These are phyloP conservation scores for Salvia sclarea DNA, from an alignment of 305 asterid genomes.

Conservation along the genomic window DNA sequence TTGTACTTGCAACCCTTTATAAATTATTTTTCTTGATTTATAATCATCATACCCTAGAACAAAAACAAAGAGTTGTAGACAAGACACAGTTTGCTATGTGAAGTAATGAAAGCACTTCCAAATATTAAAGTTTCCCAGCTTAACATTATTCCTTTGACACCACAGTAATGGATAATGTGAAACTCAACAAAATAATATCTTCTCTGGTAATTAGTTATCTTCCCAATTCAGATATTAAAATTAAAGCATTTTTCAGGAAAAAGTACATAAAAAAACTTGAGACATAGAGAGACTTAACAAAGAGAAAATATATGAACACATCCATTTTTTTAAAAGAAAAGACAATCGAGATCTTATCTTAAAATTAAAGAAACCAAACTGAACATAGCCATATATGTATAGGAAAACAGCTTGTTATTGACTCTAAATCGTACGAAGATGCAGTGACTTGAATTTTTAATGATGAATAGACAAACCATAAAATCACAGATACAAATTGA, in stretches of 20 bases:
- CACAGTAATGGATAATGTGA: too few relatives aligned
- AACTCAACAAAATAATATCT: too few relatives aligned
- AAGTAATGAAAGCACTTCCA: too few relatives aligned
- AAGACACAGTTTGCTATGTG: too few relatives aligned
- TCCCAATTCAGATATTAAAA: background rate
- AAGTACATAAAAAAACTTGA: background rate
- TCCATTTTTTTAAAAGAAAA: too few relatives aligned
- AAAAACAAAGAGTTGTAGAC: too few relatives aligned
- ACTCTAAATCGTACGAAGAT: background rate
- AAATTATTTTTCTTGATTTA: too few relatives aligned
- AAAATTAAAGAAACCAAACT: background rate
- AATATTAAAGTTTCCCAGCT: too few relatives aligned
- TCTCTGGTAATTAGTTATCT: background rate
- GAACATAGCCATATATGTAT: background rate
- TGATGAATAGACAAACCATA: conserved; percentile 15
- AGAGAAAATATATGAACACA: background rate
- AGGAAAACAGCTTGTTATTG: background rate
- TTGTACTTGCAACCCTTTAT: too few relatives aligned
- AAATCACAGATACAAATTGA: conserved; percentile 15
- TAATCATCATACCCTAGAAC: too few relatives aligned
- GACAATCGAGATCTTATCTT: background rate
- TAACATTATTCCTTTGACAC: too few relatives aligned
- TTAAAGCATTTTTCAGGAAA: background rate
- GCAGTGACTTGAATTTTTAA: conserved; percentile 1
- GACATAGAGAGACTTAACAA: background rate